These are phyloP conservation scores for Chenopodium album DNA, from an alignment of 148 eudicot species.

Conservation along the genomic window DNA sequence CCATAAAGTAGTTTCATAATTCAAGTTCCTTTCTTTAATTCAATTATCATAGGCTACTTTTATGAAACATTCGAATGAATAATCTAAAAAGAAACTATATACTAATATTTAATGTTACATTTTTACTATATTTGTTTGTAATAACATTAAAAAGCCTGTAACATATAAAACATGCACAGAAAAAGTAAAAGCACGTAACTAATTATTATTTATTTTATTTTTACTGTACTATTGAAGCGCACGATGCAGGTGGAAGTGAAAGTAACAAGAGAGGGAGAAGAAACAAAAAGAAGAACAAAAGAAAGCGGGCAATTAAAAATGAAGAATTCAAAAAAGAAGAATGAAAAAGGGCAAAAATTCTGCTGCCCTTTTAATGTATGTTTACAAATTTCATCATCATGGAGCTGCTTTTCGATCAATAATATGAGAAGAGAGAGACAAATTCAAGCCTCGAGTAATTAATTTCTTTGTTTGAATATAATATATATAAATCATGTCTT, in stretches of 20 bases:
- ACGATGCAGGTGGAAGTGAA: slow-evolving; percentile 53
- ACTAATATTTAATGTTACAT: too few relatives aligned
- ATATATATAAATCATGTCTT: too few relatives aligned
- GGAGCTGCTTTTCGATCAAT: slow-evolving; percentile 43
- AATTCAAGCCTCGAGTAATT: slow-evolving; percentile 20
- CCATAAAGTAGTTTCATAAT: neutral
- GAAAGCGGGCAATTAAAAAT: slow-evolving; percentile 17
- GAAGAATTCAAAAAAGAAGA: slow-evolving; percentile 28
- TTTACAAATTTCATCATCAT: slow-evolving; percentile 35
- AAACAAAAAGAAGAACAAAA: slow-evolving; percentile 30
- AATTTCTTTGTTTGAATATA: too few relatives aligned
- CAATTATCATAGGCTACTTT: too few relatives aligned
- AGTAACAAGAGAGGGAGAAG: slow-evolving; percentile 45
- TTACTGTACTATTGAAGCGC: slow-evolving; percentile 10
- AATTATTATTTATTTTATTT: neutral
- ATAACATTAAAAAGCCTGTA: too few relatives aligned
- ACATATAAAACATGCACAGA: neutral
- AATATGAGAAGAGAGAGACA: slow-evolving; percentile 38
- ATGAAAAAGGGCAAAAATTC: slow-evolving; percentile 29
- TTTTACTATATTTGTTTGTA: too few relatives aligned
- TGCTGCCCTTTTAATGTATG: slow-evolving; percentile 34
- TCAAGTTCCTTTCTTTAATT: neutral
- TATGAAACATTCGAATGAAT: too few relatives aligned
- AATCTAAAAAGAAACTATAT: neutral
- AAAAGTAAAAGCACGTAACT: neutral